These are phyloP conservation scores for Termitomyces sp. DNA, from an alignment of 768 basidiomycete genomes.

Conservation along the genomic window DNA sequence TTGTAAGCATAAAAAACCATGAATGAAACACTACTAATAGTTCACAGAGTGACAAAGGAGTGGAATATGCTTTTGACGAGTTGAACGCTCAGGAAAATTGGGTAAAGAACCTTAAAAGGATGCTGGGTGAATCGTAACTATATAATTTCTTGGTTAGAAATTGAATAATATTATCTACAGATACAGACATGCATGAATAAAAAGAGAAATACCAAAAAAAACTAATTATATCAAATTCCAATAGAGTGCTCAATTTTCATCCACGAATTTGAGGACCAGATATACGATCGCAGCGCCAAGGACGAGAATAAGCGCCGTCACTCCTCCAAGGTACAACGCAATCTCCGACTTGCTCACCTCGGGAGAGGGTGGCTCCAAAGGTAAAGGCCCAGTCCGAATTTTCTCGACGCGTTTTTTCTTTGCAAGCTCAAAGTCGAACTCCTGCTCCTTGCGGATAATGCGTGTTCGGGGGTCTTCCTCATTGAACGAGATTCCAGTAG, in stretches of 20 bases:
- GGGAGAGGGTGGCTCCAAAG: not conserved
- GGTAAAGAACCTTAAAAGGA: not conserved
- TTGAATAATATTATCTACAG: constrained; percentile 1
- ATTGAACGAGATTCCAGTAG: constrained; percentile 30
- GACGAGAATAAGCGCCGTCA: constrained; percentile 8
- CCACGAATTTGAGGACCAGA: constrained; percentile 6
- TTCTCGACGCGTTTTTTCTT: constrained; percentile 24
- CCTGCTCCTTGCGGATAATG: constrained; percentile 40
- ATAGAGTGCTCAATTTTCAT: not conserved
- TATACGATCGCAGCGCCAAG: constrained; percentile 10
- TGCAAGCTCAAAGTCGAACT: constrained; percentile 30
- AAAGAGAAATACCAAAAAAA: not conserved
- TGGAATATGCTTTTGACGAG: constrained; percentile 6
- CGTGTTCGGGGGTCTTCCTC: constrained; percentile 50
- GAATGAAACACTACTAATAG: not conserved
- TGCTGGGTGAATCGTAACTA: not conserved
- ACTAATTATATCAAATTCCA: not conserved
- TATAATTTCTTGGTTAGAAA: not conserved
- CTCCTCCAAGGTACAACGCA: constrained; percentile 22
- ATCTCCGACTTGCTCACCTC: constrained; percentile 18
- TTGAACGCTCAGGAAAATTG: constrained; percentile 3
- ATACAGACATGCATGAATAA: not conserved
- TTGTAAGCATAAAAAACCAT: not conserved
- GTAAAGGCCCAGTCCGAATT: constrained; percentile 14
- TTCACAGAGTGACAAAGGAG: constrained; percentile 5